Base-by-base conservation (phyloP, 2,329 filamentous ascomycete genomes). In the Graphilbum fragrans region DNA sequence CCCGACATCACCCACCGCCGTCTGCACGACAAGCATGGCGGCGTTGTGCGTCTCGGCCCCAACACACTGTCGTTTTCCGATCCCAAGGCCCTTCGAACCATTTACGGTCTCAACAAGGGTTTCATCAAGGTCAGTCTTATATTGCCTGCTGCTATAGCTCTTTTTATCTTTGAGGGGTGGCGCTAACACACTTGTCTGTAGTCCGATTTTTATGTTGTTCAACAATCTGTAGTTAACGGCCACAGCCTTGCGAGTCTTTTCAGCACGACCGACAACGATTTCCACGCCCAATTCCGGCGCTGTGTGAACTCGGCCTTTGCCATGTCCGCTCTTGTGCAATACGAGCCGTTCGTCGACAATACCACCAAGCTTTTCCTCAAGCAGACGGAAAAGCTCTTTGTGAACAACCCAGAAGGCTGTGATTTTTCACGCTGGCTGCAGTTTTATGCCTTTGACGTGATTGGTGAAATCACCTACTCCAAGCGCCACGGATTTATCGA, bases 71-170 rank as follows among this genome's bases (percentile, higher is more conserved):
- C 81, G 0, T 86, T 92, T 52, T 72, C 80, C 3, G 73, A 86
- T 49, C 82, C 85, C 0, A 73, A 72, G 44, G 82, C 82, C 0
- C 65, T 90, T 50, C 84, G 83, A 59, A 64, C 66, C 11, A 88
- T 92, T 35, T 93, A 92, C 56, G 84, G 84, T 0, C 60, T 90
- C 35, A 90, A 88, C 56, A 88, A 88, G 58, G 82, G 83, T 0
- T 82, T 86, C 50, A 63, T 73, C 37, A 92, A 92, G 73, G 82
- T 83, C 58, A 37, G 57, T 46, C 19, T 32, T 27, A 12, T n/a
- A 8, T 4, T 32, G 31, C 10, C 6, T 2, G 14, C 16, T 16
- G 29, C 6, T 8, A 12, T 7, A 32, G 10, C 16, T 16, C 16
- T 16, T 16, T 32, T 16, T 16, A 7, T 16, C n/a, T 32, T 32